Base-by-base conservation (phyloP, 2,329 filamentous ascomycete species). In the Talaromyces sp. region DNA sequence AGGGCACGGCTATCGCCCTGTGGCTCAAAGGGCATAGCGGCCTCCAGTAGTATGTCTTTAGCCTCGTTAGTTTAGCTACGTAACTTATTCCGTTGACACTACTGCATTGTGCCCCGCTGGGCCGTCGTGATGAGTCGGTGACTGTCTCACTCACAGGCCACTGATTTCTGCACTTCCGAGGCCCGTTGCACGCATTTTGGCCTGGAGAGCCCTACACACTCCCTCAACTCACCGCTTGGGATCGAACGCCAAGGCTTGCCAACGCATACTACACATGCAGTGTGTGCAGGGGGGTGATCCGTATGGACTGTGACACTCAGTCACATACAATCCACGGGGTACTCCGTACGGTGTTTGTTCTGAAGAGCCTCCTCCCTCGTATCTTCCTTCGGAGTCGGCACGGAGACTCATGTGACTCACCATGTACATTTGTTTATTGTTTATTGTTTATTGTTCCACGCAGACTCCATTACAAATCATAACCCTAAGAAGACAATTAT, bases 181-280 rank as follows among this genome's bases (percentile, higher is more conserved):
- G 52, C 33, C 52, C 22, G 33, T 37, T 56, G 33, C n/a, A 39
- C n/a, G 33, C 31, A 56, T 22, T 22, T 13, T 39, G 11, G 31
- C 7, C n/a, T 33, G 3, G 3, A 35, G 27, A 54, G n/a, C 31
- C 50, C 50, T 54, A 54, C 33, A 56, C 17, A 41, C 8, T 41
- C 37, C 19, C 33, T 9, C 45, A 25, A 41, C 33, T 52, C 47
- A 62, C 45, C 60, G 60, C 60, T 62, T 52, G 45, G 59, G 43
- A 33, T 22, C 59, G 35, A 41, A 39, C 35, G 60, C 60, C 60
- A 62, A 62, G 60, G 10, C 35, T 54, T 62, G 60, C 60, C 60
- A 62, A 54, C 60, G 50, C 60, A 62, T 62, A 54, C 19, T 62
- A 43, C 47, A 15, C 33, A 52, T 52, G 45, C 47, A 41, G 17